Evolutionary conservation across 805 yeast genomes (phyloP), one percentile per base, ranked within the genome.

Genomic region (Kazachstania psychrophila): DNA sequence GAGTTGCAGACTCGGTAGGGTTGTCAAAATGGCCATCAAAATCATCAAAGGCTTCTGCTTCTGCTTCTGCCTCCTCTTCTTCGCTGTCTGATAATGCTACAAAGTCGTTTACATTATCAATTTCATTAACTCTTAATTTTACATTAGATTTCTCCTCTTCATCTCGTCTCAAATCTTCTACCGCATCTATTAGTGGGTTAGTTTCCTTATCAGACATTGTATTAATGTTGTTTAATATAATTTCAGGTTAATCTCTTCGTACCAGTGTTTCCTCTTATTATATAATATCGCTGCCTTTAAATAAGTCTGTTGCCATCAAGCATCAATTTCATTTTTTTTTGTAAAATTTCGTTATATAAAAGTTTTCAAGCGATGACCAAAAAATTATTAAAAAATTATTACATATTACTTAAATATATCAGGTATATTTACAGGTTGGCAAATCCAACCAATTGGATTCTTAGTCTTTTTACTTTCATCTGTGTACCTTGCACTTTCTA

Each of bases 391-490:
- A n/a, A n/a, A n/a, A n/a, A n/a, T n/a, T n/a, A n/a, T n/a, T n/a
- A n/a, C n/a, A n/a, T n/a, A n/a, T 19, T 31, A 42, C 33, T 44
- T 46, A 9, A 47, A 34, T 10, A 39, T 36, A n/a, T 49, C 55
- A 10, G 62, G 64, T 17, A 59, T 56, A 33, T 58, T 57, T 6
- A 63, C 68, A 34, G 60, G 56, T 26, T 61, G 64, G 33, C 66
- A 63, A 23, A 66, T 42, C 70, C 70, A 66, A 6, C 70, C 69
- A 18, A 66, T 64, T 6, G 70, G 67, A 37, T 63, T 67, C 45
- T 69, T 71, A 23, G 52, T 33, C 19, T 55, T 57, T 15, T 69
- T 71, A 13, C 61, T 66, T 24, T 61, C 51, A 38, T 64, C 69
- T 35, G 62, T 59, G 30, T 54, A 57, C 43, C 79, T 55, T 25